Conservation (phyloP, 345 rosid genomes). For the Camelina sativa region DNA sequence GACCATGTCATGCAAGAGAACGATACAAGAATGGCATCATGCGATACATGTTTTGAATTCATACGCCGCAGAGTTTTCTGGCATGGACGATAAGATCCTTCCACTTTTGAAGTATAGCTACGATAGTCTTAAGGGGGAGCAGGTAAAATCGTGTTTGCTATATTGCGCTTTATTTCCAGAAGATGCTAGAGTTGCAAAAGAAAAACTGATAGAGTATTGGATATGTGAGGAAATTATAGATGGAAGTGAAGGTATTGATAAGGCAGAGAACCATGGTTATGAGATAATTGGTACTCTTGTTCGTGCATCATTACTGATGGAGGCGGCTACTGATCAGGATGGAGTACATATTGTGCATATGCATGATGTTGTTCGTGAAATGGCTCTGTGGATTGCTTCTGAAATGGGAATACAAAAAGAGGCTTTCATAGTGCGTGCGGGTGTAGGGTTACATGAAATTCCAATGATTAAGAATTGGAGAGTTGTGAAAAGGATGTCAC, state of each 20-base stretch:
- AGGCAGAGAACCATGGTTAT: constrained; percentile 31
- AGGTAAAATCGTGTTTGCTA: constrained; percentile 40
- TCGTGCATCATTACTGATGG: constrained; percentile 47
- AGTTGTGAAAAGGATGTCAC: constrained; percentile 30
- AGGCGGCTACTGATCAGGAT: too few relatives aligned
- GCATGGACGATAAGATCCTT: constrained; percentile 40
- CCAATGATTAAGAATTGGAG: constrained; percentile 36
- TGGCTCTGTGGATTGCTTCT: not conserved
- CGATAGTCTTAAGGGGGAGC: constrained; percentile 9
- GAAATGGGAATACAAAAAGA: constrained; percentile 5
- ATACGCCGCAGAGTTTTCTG: constrained; percentile 19
- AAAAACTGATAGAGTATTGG: constrained; percentile 39
- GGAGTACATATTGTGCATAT: too few relatives aligned
- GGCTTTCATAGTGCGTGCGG: not conserved
- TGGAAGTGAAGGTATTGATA: constrained; percentile 29
- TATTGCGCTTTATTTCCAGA: constrained; percentile 49
- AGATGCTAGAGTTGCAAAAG: not conserved
- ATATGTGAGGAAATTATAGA: constrained; percentile 29
- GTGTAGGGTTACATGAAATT: not conserved
- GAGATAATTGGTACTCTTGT: constrained; percentile 43
- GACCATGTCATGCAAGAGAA: constrained; percentile 43
- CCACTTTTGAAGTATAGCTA: constrained; percentile 49
- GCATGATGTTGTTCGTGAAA: too few relatives aligned
- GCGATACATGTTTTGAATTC: constrained; percentile 36
- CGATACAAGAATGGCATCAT: constrained; percentile 40